phyloP scores from a whole-genome alignment of 2,329 filamentous ascomycete species.

The Thielaviopsis euricoi region DNA sequence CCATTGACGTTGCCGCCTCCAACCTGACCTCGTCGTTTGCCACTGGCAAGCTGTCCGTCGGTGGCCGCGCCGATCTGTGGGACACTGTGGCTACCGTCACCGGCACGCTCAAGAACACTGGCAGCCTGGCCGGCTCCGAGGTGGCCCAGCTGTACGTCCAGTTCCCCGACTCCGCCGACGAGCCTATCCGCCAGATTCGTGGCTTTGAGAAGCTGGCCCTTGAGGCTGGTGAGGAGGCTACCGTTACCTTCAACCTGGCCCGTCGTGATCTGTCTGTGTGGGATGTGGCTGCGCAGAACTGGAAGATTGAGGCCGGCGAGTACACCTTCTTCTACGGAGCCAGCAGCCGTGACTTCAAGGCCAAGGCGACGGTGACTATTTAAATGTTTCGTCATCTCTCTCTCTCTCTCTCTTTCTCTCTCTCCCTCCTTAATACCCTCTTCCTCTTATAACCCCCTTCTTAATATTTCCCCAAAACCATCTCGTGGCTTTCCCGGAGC shows the following conservation, averaged over 20 bases:
- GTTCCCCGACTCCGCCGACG: constrained; percentile 30
- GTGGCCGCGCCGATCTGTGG: constrained; percentile 40
- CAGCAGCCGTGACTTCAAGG: constrained; percentile 27
- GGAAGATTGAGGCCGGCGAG: constrained; percentile 32
- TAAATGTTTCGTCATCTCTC: no score
- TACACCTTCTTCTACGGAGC: constrained; percentile 30
- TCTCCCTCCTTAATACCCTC: no score
- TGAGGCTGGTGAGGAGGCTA: constrained; percentile 25
- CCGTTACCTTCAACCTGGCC: constrained; percentile 35
- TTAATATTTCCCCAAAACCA: no score
- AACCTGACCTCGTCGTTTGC: constrained; percentile 20
- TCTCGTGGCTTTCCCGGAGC: background rate
- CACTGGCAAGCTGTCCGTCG: constrained; percentile 19
- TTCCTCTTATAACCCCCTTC: no score
- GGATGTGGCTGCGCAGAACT: constrained; percentile 44
- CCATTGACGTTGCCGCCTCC: constrained; percentile 21
- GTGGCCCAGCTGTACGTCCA: constrained; percentile 40
- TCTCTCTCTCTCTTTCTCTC: background rate
- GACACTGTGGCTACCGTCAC: constrained; percentile 30
- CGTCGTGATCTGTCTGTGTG: constrained; percentile 50
- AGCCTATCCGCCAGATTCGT: constrained; percentile 41
- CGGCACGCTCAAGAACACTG: constrained; percentile 33
- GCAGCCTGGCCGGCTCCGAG: constrained; percentile 28
- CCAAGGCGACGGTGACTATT: constrained; percentile 3
- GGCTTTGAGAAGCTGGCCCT: constrained; percentile 47